Conservation (phyloP, 176 grass and related monocot species). For the Musa itinerans region DNA sequence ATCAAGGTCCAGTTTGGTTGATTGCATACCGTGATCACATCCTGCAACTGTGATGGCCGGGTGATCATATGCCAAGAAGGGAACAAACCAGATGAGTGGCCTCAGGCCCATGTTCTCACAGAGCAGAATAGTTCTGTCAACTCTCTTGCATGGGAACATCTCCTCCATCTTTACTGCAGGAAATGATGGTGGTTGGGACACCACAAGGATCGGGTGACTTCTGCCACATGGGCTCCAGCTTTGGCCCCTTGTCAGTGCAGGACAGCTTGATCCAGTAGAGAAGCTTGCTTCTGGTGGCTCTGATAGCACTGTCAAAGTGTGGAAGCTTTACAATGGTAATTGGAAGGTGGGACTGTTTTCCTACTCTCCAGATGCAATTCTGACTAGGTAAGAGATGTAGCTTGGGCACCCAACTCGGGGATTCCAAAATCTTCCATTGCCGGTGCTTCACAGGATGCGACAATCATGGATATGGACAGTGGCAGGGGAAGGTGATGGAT, state of each 20-base stretch:
- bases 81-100: slow-evolving; percentile 4
- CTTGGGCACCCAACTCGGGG: not conserved
- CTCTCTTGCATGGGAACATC: not conserved
- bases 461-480: slow-evolving; percentile 3
- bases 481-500: not conserved
- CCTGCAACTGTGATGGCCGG: not conserved
- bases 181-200: slow-evolving; percentile 4
- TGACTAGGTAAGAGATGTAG: not conserved
- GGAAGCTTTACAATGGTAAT: not conserved
- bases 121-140: slow-evolving; percentile 3
- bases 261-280: not conserved
- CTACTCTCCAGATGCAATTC: not conserved
- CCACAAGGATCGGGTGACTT: slow-evolving; percentile 7
- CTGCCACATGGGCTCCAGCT: slow-evolving; percentile 2
- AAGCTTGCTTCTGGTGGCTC: slow-evolving; percentile 6
- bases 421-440: not conserved
- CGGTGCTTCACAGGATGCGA: not conserved
- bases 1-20: not conserved
- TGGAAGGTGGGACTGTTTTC: slow-evolving; percentile 5
- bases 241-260: not conserved
- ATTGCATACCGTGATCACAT: not conserved
- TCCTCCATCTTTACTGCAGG: not conserved
- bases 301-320: slow-evolving; percentile 1
- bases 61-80: slow-evolving; percentile 2
- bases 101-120: not conserved